Evolutionary conservation across 148 eudicot genomes (phyloP).

Genomic region (Heliosperma pusillum): DNA sequence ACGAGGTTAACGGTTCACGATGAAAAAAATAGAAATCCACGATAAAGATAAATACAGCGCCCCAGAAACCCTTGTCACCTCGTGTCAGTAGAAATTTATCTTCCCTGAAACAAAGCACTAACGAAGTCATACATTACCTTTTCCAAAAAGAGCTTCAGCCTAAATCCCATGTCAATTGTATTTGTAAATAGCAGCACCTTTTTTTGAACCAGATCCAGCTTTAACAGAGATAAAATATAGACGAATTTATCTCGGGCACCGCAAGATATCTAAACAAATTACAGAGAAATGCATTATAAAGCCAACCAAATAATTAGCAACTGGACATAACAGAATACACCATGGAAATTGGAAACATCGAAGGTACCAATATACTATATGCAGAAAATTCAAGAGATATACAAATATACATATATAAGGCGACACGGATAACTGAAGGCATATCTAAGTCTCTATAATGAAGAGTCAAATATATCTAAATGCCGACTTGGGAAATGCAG

Average conservation of each 20-base stretch:
- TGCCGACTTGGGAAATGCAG: not conserved
- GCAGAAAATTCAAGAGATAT: too few species aligned
- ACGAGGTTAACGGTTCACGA: not conserved
- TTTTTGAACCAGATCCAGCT: constrained; percentile 81
- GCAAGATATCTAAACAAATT: constrained; percentile 66
- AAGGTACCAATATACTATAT: not conserved
- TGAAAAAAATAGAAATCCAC: not conserved
- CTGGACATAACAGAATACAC: not conserved
- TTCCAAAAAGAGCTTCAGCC: constrained; percentile 77
- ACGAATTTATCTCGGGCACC: constrained; percentile 55
- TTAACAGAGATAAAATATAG: constrained; percentile 71
- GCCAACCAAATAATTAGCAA: not conserved
- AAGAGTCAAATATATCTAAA: not conserved
- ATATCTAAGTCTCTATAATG: too few species aligned
- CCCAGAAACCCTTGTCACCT: not conserved
- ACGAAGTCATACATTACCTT: constrained; percentile 46
- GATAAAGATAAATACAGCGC: not conserved
- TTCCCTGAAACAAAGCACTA: not conserved
- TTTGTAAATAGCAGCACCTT: constrained; percentile 80
- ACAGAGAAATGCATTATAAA: not conserved
- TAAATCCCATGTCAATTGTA: constrained; percentile 74
- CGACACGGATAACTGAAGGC: too few species aligned
- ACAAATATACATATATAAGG: too few species aligned
- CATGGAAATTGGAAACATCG: not conserved
- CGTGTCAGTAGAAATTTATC: not conserved